These are phyloP conservation scores for Amanita fuliginea DNA, from an alignment of 768 basidiomycete genomes.

Conservation along the genomic window DNA sequence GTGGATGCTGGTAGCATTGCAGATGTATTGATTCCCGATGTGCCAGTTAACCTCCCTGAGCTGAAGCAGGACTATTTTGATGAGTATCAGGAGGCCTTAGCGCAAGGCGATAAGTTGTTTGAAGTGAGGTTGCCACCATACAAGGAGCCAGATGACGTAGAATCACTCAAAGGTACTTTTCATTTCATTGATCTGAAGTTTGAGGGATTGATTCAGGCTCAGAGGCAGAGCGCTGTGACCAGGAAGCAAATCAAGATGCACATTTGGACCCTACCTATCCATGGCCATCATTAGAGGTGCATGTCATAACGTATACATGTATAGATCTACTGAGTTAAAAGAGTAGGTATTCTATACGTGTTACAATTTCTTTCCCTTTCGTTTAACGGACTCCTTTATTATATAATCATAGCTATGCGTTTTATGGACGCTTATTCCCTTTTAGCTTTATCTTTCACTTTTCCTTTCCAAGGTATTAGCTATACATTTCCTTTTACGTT, in stretches of 20 bases:
- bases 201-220: too few species aligned
- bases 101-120: background rate
- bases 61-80: background rate
- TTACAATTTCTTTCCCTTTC: too few species aligned
- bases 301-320: background rate
- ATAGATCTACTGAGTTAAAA: background rate
- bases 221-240: background rate
- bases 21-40: too few species aligned
- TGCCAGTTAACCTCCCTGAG: background rate
- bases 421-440: too few species aligned
- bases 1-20: background rate
- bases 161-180: too few species aligned
- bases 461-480: too few species aligned
- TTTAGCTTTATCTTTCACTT: too few species aligned
- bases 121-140: slow-evolving; percentile 1
- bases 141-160: background rate
- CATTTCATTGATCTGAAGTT: too few species aligned
- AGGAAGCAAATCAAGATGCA: background rate
- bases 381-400: too few species aligned
- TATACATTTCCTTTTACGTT: too few species aligned
- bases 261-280: slow-evolving; percentile 4
- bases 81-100: background rate
- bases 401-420: too few species aligned
- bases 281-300: slow-evolving; percentile 5
- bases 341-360: slow-evolving; percentile 3